Evolutionary conservation across 805 yeast genomes (phyloP), one percentile per base, ranked within the genome.

Genomic region (Kazachstania viticola): DNA sequence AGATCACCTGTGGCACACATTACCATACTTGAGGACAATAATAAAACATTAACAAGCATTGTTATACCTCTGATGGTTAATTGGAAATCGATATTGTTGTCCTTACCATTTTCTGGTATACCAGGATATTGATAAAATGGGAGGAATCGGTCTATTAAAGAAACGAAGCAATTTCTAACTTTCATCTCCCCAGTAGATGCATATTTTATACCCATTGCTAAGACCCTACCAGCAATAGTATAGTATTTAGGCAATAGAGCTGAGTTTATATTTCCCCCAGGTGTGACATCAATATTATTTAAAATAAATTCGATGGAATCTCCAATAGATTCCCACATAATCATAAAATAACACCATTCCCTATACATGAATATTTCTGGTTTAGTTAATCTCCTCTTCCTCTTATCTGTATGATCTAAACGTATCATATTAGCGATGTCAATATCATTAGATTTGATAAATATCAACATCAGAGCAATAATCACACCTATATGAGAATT

Each of bases 1-100:
- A 87, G 56, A 50, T 91, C 95, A 1, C 98, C 97, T 12, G 85
- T 73, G 1, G 95, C 95, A 2, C 94, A 87, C 81, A 84, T 80
- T 0, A 85, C 67, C 17, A 83, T 62, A 0, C 95, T 70, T 5
- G 71, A 53, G 7, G 91, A 69, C 4, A 88, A 52, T 1, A 77
- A 67, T 11, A 84, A 42, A 1, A 78, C 60, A 39, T 74, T 74
- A 29, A 75, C 73, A 21, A 76, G 61, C 21, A 67, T 68, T 14
- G 64, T 56, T 1, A 79, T 68, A 8, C 81, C 68, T 27, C 40
- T 38, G 14, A 54, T 43, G 11, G 83, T 67, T 22, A 80, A 54
- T 33, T 61, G 63, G 36, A 72, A 72, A 44, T 81, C 88, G 44
- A 73, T 72, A 21, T 21, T 22, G 3, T 14, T 21, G 7, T 17